A percentile compares a stretch with the other conserved stretches of the same genome.
Evolutionary conservation across 352 stramenopile genomes (phyloP).

Genomic region (Phytophthora tentaculata): DNA sequence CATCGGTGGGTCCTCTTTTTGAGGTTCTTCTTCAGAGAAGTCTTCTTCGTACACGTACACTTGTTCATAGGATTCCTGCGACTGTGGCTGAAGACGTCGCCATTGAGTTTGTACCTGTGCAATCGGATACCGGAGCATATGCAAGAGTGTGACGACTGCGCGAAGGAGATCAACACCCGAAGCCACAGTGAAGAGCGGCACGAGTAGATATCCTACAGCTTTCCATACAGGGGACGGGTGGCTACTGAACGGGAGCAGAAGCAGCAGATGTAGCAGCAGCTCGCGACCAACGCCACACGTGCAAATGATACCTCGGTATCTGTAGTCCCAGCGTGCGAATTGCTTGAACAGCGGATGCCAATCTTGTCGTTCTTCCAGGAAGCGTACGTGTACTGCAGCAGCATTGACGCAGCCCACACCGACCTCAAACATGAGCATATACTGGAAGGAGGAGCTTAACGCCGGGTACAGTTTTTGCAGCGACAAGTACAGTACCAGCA

Average conservation of each 20-base stretch:
- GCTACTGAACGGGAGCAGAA: constrained; percentile 57
- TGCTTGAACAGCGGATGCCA: constrained; percentile 77
- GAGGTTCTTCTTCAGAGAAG: constrained; percentile 30
- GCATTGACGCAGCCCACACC: constrained; percentile 59
- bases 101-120: constrained; percentile 27
- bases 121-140: constrained; percentile 58
- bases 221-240: constrained; percentile 40
- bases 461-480: constrained; percentile 62
- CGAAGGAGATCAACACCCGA: constrained; percentile 66
- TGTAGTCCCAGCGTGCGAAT: constrained; percentile 63
- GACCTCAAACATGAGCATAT: constrained; percentile 64
- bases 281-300: constrained; percentile 65
- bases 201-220: constrained; percentile 50
- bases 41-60: constrained; percentile 19
- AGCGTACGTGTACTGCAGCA: constrained; percentile 55
- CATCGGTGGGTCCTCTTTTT: constrained; percentile 29
- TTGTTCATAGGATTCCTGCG: constrained; percentile 11
- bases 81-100: constrained; percentile 13
- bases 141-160: constrained; percentile 54
- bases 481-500: constrained; percentile 65
- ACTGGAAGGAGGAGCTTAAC: constrained; percentile 45
- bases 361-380: constrained; percentile 60
- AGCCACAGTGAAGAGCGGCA: constrained; percentile 65
- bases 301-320: constrained; percentile 46
- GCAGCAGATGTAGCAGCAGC: constrained; percentile 62